Conservation (phyloP, 257 asterid genomes). For the Cynanchum wilfordii region DNA sequence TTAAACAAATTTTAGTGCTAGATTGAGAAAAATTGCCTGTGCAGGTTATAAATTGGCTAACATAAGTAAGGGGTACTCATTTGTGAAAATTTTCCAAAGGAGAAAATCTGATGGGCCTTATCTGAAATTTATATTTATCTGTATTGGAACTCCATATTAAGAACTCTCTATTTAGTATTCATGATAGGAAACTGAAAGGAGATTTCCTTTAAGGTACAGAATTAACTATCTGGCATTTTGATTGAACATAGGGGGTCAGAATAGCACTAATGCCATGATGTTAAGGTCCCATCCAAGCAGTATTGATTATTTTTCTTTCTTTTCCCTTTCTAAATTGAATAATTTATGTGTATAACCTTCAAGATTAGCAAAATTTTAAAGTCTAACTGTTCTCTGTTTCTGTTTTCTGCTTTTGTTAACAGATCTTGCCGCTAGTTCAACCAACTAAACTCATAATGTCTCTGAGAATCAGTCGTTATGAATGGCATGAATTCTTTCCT, state of each 20-base stretch:
- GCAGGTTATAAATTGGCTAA: neutral
- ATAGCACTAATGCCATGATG: neutral
- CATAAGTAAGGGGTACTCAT: neutral
- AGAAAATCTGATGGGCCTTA: neutral
- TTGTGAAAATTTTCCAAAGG: neutral
- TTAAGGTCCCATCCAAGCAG: slow-evolving; percentile 3
- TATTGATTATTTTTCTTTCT: neutral
- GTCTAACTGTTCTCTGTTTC: slow-evolving; percentile 10
- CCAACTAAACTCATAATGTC: slow-evolving; percentile 75
- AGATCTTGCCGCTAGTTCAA: slow-evolving; percentile 89
- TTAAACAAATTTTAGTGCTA: neutral
- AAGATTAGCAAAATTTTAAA: slow-evolving; percentile 3
- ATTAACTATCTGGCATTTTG: neutral
- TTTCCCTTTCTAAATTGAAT: neutral
- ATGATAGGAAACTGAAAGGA: neutral
- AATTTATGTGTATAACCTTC: neutral
- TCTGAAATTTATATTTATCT: neutral
- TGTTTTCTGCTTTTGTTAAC: slow-evolving; percentile 22
- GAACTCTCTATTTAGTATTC: neutral
- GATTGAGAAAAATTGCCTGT: neutral
- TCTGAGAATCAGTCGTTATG: slow-evolving; percentile 60
- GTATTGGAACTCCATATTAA: neutral
- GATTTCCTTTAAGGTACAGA: neutral
- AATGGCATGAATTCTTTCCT: slow-evolving; percentile 98
- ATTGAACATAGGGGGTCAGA: neutral